Percentiles rank a stretch among this genome's conserved stretches.
Conservation (phyloP, 1,139 yeast species). For the Candida pseudocylindracea region DNA sequence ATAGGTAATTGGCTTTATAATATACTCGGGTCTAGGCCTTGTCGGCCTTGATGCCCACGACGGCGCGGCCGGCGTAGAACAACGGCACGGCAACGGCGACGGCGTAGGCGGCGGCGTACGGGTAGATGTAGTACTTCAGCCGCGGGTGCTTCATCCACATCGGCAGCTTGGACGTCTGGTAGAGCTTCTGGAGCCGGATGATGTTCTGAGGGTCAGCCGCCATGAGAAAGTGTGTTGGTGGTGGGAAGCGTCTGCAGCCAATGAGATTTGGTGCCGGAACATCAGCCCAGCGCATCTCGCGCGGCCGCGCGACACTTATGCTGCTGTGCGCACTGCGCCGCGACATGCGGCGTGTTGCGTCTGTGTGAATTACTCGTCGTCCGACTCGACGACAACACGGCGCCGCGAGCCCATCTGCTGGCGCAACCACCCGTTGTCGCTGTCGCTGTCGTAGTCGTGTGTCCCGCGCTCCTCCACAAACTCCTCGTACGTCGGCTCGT, state of each 20-base stretch:
- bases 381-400: too few relatives aligned
- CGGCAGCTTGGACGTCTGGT: slow-evolving; percentile 50
- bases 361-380: neutral
- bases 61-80: slow-evolving; percentile 63
- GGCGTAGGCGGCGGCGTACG: slow-evolving; percentile 74
- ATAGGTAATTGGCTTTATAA: too few relatives aligned
- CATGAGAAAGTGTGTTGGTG: neutral
- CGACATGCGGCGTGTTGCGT: too few relatives aligned
- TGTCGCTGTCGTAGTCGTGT: neutral
- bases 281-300: too few relatives aligned
- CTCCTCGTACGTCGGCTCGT: neutral
- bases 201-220: slow-evolving; percentile 34
- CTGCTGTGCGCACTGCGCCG: too few relatives aligned
- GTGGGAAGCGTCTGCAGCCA: slow-evolving; percentile 4
- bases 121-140: slow-evolving; percentile 65
- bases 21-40: neutral
- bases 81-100: slow-evolving; percentile 50
- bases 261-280: neutral
- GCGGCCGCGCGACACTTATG: too few relatives aligned
- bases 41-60: slow-evolving; percentile 39
- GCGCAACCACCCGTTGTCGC: neutral
- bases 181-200: slow-evolving; percentile 52
- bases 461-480: too few relatives aligned
- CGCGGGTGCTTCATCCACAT: slow-evolving; percentile 56
- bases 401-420: neutral